Conservation (phyloP, 371 early-diverging fungal genomes). For the Mucor lusitanicus region DNA sequence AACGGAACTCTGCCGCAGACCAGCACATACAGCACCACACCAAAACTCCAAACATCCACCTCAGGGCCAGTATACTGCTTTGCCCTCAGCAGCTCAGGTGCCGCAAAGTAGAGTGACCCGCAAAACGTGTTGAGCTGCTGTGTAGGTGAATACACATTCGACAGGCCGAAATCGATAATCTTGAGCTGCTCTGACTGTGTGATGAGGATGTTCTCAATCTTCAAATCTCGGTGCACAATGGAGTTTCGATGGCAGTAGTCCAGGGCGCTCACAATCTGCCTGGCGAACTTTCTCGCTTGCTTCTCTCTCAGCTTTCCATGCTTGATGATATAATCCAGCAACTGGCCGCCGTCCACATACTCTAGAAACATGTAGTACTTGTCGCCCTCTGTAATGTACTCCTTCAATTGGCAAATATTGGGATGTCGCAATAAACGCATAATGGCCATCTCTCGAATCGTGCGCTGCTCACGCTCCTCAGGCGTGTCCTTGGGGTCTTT, state of each 20-base stretch:
- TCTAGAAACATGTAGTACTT: slow-evolving; percentile 91
- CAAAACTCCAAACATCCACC: slow-evolving; percentile 92
- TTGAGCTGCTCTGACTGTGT: slow-evolving; percentile 55
- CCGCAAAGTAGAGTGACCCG: slow-evolving; percentile 82
- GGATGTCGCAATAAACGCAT: slow-evolving; percentile 85
- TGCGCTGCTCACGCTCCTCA: slow-evolving; percentile 65
- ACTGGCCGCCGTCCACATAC: slow-evolving; percentile 73
- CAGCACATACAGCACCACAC: slow-evolving; percentile 87
- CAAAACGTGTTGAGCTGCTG: slow-evolving; percentile 76
- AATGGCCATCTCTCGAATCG: slow-evolving; percentile 80
- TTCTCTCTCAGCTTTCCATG: slow-evolving; percentile 68
- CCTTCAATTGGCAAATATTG: slow-evolving; percentile 67
- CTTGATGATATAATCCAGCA: slow-evolving; percentile 78
- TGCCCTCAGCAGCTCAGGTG: slow-evolving; percentile 90
- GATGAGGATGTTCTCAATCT: slow-evolving; percentile 91
- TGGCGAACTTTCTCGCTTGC: slow-evolving; percentile 73
- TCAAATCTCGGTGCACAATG: slow-evolving; percentile 84
- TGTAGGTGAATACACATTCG: slow-evolving; percentile 75
- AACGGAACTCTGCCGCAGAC: slow-evolving; percentile 88
- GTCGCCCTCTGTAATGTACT: slow-evolving; percentile 70
- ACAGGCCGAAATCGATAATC: slow-evolving; percentile 88
- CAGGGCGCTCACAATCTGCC: slow-evolving; percentile 80
- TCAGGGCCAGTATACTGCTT: slow-evolving; percentile 84
- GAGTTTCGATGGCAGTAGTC: slow-evolving; percentile 68
- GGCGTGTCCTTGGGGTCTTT: slow-evolving; percentile 50